Base-by-base conservation (phyloP, 768 basidiomycete genomes). In the Postia placenta region DNA sequence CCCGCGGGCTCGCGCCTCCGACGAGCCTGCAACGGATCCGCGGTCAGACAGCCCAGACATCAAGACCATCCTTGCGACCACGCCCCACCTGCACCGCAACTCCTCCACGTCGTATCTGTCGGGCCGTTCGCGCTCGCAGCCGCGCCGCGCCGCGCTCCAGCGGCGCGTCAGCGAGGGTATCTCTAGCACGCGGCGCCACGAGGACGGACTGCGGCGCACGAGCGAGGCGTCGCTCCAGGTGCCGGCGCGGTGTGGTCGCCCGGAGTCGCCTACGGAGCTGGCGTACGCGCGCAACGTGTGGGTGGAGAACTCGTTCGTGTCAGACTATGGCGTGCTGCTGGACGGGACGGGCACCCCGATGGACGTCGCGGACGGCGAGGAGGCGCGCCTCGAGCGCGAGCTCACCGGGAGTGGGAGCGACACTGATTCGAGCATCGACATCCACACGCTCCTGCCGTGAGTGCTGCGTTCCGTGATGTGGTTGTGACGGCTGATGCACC, bases 361-460 rank as follows among this genome's bases (percentile, higher is more conserved):
- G 22, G 54, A 57, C n/a, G 49, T 54, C 42, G 46, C 61, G 11
- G 55, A 58, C 14, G 61, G 61, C 20, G n/a, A n/a, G n/a, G 65
- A 66, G 48, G 52, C 36, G 41, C 23, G 57, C 30, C 26, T 65
- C 44, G 62, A 65, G 35, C 51, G 51, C 48, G 56, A 56, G 53
- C 45, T 65, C 12, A 61, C 61, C 1, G 65, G 62, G 1, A 63
- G 55, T 20, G 58, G 51, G 22, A 64, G 63, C 52, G 61, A 65
- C 36, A 64, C 61, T 19, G 67, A 70, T 46, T 68, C 67, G 26
- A 66, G 65, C 47, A 55, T 70, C 20, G 70, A 71, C 51, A 33
- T 71, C 45, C 67, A 67, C 45, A 71, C 70, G 1, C 69, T 69
- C 1, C 50, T 71, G 17, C 66, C 69, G 69, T 69, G 56, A 53